Percentiles rank a stretch among this genome's conserved stretches.
Conservation (phyloP, 108 stramenopile species). For the Pseudonitzschia multiseries region DNA sequence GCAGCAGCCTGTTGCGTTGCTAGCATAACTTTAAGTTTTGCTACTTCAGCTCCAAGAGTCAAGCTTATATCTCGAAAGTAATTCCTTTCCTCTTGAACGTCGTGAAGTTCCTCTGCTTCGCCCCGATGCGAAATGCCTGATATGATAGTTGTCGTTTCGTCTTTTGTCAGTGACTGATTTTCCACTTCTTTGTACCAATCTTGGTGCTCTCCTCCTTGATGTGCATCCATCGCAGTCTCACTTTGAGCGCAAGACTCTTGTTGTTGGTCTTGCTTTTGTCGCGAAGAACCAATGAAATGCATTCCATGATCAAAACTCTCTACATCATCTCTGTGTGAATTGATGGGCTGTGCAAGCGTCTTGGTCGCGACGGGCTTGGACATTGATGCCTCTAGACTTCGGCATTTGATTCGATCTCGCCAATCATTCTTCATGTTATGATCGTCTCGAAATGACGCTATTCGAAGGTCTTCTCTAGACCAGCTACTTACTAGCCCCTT, state of each 20-base stretch:
- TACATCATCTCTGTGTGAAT: slow-evolving; percentile 13
- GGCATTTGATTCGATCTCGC: background rate
- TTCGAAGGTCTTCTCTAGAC: slow-evolving; percentile 63
- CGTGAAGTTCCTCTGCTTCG: slow-evolving; percentile 55
- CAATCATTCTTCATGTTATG: slow-evolving; percentile 23
- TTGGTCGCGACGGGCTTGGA: slow-evolving; percentile 24
- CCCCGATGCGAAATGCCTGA: slow-evolving; percentile 57
- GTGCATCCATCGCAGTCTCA: slow-evolving; percentile 59
- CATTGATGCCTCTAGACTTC: slow-evolving; percentile 10
- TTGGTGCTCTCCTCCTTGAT: slow-evolving; percentile 41
- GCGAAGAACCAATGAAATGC: slow-evolving; percentile 26
- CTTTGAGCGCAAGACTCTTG: slow-evolving; percentile 61
- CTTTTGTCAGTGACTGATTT: slow-evolving; percentile 53
- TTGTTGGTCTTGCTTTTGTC: slow-evolving; percentile 31
- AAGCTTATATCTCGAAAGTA: slow-evolving; percentile 76
- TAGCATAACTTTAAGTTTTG: slow-evolving; percentile 74
- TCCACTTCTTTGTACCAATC: slow-evolving; percentile 35
- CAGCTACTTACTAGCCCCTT: slow-evolving; percentile 34
- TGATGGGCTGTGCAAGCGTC: slow-evolving; percentile 26
- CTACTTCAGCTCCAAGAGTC: slow-evolving; percentile 82
- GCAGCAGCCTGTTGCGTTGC: slow-evolving; percentile 51
- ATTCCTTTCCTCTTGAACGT: slow-evolving; percentile 71
- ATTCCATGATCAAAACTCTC: slow-evolving; percentile 22
- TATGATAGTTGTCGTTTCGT: slow-evolving; percentile 73
- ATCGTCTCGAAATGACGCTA: slow-evolving; percentile 40